Base-by-base conservation (phyloP, 257 asterid genomes). In the Galeopsis tetrahit region DNA sequence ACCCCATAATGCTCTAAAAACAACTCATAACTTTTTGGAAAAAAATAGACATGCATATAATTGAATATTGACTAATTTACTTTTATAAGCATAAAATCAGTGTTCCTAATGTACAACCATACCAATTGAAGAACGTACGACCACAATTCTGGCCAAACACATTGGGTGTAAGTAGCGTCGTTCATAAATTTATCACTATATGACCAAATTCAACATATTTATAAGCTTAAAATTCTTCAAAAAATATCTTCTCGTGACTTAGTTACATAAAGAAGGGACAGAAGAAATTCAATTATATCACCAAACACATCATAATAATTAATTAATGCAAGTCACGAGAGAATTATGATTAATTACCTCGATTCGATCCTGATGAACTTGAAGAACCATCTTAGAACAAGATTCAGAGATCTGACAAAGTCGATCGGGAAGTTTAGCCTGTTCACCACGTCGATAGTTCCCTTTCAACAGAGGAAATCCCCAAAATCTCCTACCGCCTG, bases 351-450 rank as follows among this genome's bases (percentile, higher is more conserved):
- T 49, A 43, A 48, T 43, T 53, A 91, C 97, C 85, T 87, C 85
- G 51, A 84, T 80, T 75, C 76, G 81, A 75, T 79, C 82, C 75
- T 81, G 89, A 72, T 81, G 89, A 72, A 87, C 83, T 79, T 91
- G 91, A 73, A 89, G 91, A 83, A 89, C 95, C 97, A 91, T 89
- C 79, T 87, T 86, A 70, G 97, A 91, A 74, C 96, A 91, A 10
- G 91, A 79, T 48, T 91, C 95, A 4, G 97, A 85, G 73, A 91
- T 86, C 83, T 85, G 89, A 33, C 79, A 69, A 7, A 87, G 77
- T 63, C 90, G 90, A 83, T 89, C 95, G 68, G 88, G 85, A 21
- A 80, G 68, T 56, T 72, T 69, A 31, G 61, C 62, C 55, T 65
- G 72, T 33, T 73, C 65, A 49, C 59, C 40, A 53, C 85, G 76